Evolutionary conservation across 495 filamentous ascomycete species (phyloP).

Genomic region (Letharia columbiana): DNA sequence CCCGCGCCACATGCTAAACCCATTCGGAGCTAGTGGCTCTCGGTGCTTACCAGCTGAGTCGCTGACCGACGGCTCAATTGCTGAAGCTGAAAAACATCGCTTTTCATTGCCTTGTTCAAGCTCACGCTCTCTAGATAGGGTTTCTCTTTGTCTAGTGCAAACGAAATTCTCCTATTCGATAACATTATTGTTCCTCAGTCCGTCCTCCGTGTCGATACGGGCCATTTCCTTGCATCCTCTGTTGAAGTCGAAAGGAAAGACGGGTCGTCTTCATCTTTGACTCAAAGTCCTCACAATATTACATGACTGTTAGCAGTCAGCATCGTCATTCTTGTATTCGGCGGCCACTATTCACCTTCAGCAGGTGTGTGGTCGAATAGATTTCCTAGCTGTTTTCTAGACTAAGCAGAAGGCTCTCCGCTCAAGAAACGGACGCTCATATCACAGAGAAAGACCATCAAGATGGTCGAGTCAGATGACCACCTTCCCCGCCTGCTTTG

Average conservation of each 20-base stretch:
- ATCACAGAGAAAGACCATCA: neutral
- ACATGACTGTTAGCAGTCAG: neutral
- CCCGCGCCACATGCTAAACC: neutral
- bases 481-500: slow-evolving; percentile 25
- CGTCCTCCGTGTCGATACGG: neutral
- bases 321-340: neutral
- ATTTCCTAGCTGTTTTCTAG: neutral
- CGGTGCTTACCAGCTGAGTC: neutral
- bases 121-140: neutral
- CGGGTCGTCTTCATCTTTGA: neutral
- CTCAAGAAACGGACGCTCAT: neutral
- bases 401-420: neutral
- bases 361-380: neutral
- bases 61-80: neutral
- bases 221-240: neutral
- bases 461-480: neutral
- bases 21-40: neutral
- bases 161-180: neutral
- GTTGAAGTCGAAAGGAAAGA: neutral
- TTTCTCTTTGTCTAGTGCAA: neutral
- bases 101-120: neutral
- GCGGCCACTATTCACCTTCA: neutral
- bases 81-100: neutral
- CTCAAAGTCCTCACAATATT: neutral
- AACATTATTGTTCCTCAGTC: neutral